These are phyloP conservation scores for Entelexis paramagnoliae DNA, from an alignment of 1,139 yeast genomes.

Conservation along the genomic window DNA sequence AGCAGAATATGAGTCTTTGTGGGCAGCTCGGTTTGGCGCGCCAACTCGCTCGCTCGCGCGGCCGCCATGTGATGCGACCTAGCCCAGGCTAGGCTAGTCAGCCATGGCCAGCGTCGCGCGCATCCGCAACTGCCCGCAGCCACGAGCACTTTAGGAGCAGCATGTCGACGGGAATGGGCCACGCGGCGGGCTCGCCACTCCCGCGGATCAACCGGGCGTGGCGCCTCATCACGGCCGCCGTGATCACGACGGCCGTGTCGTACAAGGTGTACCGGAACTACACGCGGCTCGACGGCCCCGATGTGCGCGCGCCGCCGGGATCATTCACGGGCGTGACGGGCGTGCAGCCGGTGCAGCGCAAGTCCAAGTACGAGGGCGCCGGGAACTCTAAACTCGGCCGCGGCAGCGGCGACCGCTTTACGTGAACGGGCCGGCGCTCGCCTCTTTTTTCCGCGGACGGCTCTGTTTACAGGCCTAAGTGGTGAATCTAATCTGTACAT, in stretches of 20 bases:
- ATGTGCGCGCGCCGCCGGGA: slow-evolving; percentile 28
- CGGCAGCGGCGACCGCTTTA: slow-evolving; percentile 20
- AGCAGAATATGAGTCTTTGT: too few relatives aligned
- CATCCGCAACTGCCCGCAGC: too few relatives aligned
- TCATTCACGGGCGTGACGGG: slow-evolving; percentile 30
- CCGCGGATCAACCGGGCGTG: slow-evolving; percentile 29
- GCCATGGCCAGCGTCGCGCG: neutral
- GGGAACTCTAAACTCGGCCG: slow-evolving; percentile 31
- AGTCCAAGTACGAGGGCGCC: slow-evolving; percentile 34
- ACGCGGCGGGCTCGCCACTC: slow-evolving; percentile 24
- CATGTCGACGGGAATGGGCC: slow-evolving; percentile 14
- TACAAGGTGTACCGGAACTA: slow-evolving; percentile 24
- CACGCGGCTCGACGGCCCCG: slow-evolving; percentile 25
- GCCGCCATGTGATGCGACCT: too few relatives aligned
- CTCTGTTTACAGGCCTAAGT: too few relatives aligned
- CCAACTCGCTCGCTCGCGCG: too few relatives aligned
- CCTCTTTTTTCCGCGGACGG: too few relatives aligned
- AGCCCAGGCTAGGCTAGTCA: neutral
- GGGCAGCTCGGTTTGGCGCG: too few relatives aligned
- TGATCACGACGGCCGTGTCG: slow-evolving; percentile 24
- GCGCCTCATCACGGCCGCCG: slow-evolving; percentile 27
- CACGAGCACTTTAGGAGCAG: too few relatives aligned
- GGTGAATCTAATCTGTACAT: neutral
- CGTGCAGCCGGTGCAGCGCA: slow-evolving; percentile 27
- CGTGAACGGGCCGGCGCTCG: too few relatives aligned